Base-by-base conservation (phyloP, 1,284 basidiomycete genomes). In the Rugosomyces carneus region DNA sequence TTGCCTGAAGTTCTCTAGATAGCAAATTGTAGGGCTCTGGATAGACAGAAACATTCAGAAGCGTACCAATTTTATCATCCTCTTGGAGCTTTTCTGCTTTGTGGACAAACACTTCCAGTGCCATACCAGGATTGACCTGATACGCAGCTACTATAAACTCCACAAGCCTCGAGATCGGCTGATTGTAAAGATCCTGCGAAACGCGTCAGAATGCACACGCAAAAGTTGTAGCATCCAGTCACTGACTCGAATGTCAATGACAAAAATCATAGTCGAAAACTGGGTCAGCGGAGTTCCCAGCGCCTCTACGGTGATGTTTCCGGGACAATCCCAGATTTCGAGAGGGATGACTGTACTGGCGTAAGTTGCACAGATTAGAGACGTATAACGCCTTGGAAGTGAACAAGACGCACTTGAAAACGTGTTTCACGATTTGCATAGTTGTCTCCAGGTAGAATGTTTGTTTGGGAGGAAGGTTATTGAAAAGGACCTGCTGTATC, bases 301-400 rank as follows among this genome's bases (percentile, higher is more conserved):
- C 15, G 81, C 78, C 21, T 91, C 84, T 2, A 85, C 74, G 3
- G 89, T 83, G 44, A 84, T 80, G 48, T 84, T 89, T 21, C 90
- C 89, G 0, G 95, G 95, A 52, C 90, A 90, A 61, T 98, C 94
- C 91, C 93, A 97, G 60, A 98, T 81, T 62, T 97, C 89, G 19
- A 98, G 79, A 1, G 90, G 89, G 47, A 96, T 84, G 53, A 97
- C 84, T 31, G 92, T 88, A 64, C 93, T 95, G 60, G 50, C 53
- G 47, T 37, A 19, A 43, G 32, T 29, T 19, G 42, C 40, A 38
- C 43, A 46, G 18, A 38, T 23, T 21, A 10, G 29, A 13, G 40
- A 29, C 24, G 2, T 2, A n/a, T 35, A 29, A 26, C 19, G 1
- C 3, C 16, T n/a, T 24, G 27, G 32, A 24, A 20, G 35, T 35